Evolutionary conservation across 2,329 filamentous ascomycete species (phyloP), one percentile per base, ranked within the genome.

Genomic region (Didymosphaeria variabile): DNA sequence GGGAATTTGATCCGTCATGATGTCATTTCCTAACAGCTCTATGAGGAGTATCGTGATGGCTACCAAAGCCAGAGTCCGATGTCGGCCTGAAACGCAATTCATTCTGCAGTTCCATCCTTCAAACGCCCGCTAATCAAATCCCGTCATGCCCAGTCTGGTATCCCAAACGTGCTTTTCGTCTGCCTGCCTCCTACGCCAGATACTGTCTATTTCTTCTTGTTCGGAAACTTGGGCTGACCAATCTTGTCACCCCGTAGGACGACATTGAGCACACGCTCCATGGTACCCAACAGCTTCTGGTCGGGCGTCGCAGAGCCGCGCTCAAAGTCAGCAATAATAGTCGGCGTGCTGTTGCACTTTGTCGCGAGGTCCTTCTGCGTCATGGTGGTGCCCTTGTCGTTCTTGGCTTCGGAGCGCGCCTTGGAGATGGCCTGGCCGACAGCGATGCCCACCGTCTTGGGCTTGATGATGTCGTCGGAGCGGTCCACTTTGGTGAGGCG

Each of bases 401-500:
- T 93, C 81, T 91, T 91, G 78, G 92, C 90, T 77, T 90, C 88
- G 77, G 88, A 89, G 67, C 95, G 91, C 58, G 91, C 88, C 74
- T 90, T 87, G 74, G 88, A 86, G 82, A 98, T 97, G 67, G 90
- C 91, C 68, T 92, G 88, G 73, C 91, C 93, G 67, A 98, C 92
- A 59, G 87, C 85, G 74, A 86, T 85, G 77, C 93, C 93, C 61
- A 80, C 85, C 50, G 93, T 96, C 84, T 97, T 97, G 76, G 93
- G 94, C 85, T 97, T 97, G 82, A 98, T 90, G 82, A 97, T 97
- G 79, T 97, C 95, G 85, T 98, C 94, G 78, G 89, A 90, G 71
- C 94, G 94, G 86, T 98, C 95, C 80, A 99, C 94, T 85, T 98
- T 97, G 70, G 95, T 98, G 68, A 98, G 86, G 78, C 92, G 94